Evolutionary conservation across 2,329 filamentous ascomycete genomes (phyloP).

Genomic region (Aspergillus sp.): DNA sequence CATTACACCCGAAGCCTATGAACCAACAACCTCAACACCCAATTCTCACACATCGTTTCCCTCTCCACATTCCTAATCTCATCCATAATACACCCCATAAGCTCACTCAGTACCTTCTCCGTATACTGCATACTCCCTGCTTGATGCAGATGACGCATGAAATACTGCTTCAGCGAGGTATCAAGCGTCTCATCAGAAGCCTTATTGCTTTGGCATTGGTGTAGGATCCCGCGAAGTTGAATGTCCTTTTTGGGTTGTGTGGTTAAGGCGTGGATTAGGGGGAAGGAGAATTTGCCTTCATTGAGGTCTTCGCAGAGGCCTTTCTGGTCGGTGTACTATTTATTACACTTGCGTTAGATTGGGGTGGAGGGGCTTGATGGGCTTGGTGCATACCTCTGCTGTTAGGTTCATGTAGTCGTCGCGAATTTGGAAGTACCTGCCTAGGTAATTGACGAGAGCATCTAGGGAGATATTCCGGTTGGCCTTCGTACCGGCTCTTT

Average conservation of each 20-base stretch:
- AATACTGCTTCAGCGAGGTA: not conserved
- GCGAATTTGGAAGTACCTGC: conserved; percentile 29
- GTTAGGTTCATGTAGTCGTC: conserved; percentile 74
- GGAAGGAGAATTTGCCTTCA: conserved; percentile 84
- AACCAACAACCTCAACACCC: not conserved
- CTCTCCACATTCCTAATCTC: not conserved
- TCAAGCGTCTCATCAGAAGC: not conserved
- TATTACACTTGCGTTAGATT: conserved; percentile 26
- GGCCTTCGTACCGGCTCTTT: conserved; percentile 11
- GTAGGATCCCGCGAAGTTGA: not conserved
- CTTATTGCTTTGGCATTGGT: no score
- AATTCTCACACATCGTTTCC: not conserved
- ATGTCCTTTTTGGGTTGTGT: conserved; percentile 5
- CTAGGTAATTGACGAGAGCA: conserved; percentile 56
- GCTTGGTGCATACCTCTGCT: conserved; percentile 19
- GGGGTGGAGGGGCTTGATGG: not conserved
- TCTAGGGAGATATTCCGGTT: conserved; percentile 8
- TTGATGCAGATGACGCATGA: not conserved
- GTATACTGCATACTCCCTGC: not conserved
- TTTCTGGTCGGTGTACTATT: conserved; percentile 67
- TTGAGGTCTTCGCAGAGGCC: conserved; percentile 53
- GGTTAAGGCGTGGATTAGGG: conserved; percentile 59
- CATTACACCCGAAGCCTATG: not conserved
- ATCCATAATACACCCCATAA: not conserved
- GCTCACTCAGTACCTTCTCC: not conserved